phyloP scores from a whole-genome alignment of 208 protist genomes.

The Trypanosoma avium region DNA sequence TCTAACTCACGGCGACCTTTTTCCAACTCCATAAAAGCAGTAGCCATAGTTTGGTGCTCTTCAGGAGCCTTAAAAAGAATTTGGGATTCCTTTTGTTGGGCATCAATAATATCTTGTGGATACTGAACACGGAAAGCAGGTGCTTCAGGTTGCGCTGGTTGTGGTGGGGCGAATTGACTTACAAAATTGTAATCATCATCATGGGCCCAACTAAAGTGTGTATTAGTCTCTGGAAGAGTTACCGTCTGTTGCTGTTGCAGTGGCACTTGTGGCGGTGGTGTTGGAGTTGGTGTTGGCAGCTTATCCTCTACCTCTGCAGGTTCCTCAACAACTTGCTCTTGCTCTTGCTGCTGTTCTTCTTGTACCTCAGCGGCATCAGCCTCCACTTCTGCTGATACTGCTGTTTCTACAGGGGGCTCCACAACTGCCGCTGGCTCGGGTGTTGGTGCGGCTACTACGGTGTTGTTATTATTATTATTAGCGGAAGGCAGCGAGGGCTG shows the following conservation, averaged over 20 bases:
- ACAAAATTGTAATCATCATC: conserved; percentile 79
- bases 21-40: conserved; percentile 39
- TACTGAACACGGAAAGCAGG: conserved; percentile 65
- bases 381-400: conserved; percentile 12
- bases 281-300: neutral
- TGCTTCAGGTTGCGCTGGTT: conserved; percentile 9
- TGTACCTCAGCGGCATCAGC: neutral
- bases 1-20: conserved; percentile 50
- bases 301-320: conserved; percentile 6
- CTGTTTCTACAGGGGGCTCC: conserved; percentile 16
- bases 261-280: conserved; percentile 7
- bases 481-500: neutral
- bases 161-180: conserved; percentile 28
- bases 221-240: conserved; percentile 27
- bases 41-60: conserved; percentile 37
- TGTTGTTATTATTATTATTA: neutral
- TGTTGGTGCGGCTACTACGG: conserved; percentile 4
- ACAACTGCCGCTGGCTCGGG: conserved; percentile 17
- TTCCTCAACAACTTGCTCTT: conserved; percentile 4
- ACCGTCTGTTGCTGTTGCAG: conserved; percentile 15
- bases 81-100: conserved; percentile 39
- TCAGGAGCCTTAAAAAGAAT: conserved; percentile 57
- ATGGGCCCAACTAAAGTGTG: conserved; percentile 75
- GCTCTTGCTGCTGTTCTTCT: neutral
- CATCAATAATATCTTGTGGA: conserved; percentile 53